Evolutionary conservation across 208 protist species (phyloP), one percentile per base, ranked within the genome.

Genomic region (Wallacemonas sp.): DNA sequence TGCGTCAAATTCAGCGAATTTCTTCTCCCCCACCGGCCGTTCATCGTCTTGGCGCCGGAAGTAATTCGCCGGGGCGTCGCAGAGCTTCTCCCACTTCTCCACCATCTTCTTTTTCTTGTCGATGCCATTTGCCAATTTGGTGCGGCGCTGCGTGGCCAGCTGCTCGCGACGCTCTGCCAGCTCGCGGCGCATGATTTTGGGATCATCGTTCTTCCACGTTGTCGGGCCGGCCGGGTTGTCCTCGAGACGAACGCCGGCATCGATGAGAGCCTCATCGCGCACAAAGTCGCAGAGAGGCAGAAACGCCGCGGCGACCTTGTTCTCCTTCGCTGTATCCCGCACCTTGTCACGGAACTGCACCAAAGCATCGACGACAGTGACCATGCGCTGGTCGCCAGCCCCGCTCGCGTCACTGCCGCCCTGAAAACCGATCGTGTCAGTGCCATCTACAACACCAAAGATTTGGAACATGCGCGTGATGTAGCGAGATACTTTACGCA

Each of bases 401-500:
- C 19, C 59, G 33, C 36, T 64, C 0, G n/a, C 61, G 6, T 42
- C 76, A 12, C 58, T 70, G 34, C 66, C 61, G 51, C 62, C 59
- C 38, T 64, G 53, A 36, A 93, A 79, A 2, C 89, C 89, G 27
- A 95, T 76, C 11, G 28, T 47, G 62, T 95, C 89, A 15, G 71
- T 83, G 12, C 86, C 89, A 26, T 91, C 80, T 3, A 93, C 76
- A 9, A 98, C 77, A 58, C 97, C 97, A 45, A 98, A 97, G 12
- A 98, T 72, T 17, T 79, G 75, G 27, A 99, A 80, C 45, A 98
- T 97, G 27, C 77, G 66, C 15, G 95, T 98, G 8, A 98, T 65
- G 70, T 98, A 98, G 46, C 56, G 60, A 33, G 76, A 88, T 0
- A 95, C 70, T 42, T 93, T 86, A 17, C 72, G 67, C 36, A 98